Conservation (phyloP, 352 stramenopile species). For the Phytophthora fragariae region DNA sequence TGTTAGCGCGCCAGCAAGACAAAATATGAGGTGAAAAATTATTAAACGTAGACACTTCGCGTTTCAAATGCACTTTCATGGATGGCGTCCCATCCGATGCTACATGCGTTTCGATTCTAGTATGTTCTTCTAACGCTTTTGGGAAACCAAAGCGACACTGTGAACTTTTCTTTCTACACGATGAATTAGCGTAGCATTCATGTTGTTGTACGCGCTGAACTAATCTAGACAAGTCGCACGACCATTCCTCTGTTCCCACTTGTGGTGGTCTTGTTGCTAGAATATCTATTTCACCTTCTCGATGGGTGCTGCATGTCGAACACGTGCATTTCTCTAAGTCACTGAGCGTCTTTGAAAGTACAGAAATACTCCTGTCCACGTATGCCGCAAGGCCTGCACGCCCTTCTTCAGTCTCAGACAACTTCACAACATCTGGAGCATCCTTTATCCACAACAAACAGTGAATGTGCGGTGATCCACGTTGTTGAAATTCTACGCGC, state of each 20-base stretch:
- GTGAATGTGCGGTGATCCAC: neutral
- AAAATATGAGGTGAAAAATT: slow-evolving; percentile 8
- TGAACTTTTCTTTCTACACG: neutral
- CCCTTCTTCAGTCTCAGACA: slow-evolving; percentile 2
- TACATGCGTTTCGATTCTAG: neutral
- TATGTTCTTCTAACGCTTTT: neutral
- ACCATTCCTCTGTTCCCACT: neutral
- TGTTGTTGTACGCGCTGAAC: neutral
- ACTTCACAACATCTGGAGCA: slow-evolving; percentile 2
- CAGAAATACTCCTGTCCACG: slow-evolving; percentile 7
- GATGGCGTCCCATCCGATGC: slow-evolving; percentile 4
- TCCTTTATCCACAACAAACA: slow-evolving; percentile 1
- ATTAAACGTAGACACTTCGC: slow-evolving; percentile 11
- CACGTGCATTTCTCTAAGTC: neutral
- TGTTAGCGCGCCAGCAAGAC: slow-evolving; percentile 7
- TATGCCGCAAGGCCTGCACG: neutral
- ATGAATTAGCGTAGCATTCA: neutral
- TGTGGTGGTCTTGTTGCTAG: neutral
- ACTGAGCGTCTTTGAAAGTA: slow-evolving; percentile 5
- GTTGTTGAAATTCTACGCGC: slow-evolving; percentile 7
- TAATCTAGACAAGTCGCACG: neutral
- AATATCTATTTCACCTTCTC: neutral
- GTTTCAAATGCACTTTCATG: slow-evolving; percentile 2
- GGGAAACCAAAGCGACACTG: slow-evolving; percentile 5
- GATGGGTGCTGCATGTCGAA: neutral